Base-by-base conservation (phyloP, 495 filamentous ascomycete species). In the Tuber magnatum region DNA sequence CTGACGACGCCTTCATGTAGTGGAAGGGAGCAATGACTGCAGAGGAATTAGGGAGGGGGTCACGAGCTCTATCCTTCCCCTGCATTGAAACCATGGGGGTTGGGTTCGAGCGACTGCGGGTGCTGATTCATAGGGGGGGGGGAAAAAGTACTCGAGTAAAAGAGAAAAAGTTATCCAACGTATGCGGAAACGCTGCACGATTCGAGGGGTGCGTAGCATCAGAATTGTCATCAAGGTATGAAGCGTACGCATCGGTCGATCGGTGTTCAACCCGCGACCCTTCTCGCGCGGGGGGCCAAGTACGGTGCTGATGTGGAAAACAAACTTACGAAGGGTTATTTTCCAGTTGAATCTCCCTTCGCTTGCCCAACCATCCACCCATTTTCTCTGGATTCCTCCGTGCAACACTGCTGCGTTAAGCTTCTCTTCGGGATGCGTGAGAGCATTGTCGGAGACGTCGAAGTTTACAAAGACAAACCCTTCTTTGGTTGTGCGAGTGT, bases 271-370 rank as follows among this genome's bases (percentile, higher is more conserved):
- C 56, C 14, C 56, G 28, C 5, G 16, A 2, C 56, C 5, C 0
- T 7, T 35, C 56, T 32, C 32, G 28, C 8, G 14, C 12, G 28
- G n/a, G n/a, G 32, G 32, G 44, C 42, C 39, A 35, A 42, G 28
- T 28, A 39, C n/a, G n/a, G n/a, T n/a, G n/a, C 35, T 32, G 46
- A 75, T 68, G 46, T n/a, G 61, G 22, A 61, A 65, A 24, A 61
- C n/a, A 48, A 73, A 73, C 69, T 75, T 41, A 73, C 73, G 16
- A 56, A 75, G 70, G 28, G 28, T 28, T 44, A 42, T 39, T 38
- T 87, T 87, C 87, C 86, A 87, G 71, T 88, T 87, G 42, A 87
- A 87, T 0, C 71, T 46, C 8, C 84, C 85, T 16, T 84, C 78
- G 3, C 86, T 46, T 5, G 80, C 84, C 73, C 82, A 83, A 39